Base-by-base conservation (phyloP, 2,329 filamentous ascomycete species). In the Myriosclerotinia scirpicola region DNA sequence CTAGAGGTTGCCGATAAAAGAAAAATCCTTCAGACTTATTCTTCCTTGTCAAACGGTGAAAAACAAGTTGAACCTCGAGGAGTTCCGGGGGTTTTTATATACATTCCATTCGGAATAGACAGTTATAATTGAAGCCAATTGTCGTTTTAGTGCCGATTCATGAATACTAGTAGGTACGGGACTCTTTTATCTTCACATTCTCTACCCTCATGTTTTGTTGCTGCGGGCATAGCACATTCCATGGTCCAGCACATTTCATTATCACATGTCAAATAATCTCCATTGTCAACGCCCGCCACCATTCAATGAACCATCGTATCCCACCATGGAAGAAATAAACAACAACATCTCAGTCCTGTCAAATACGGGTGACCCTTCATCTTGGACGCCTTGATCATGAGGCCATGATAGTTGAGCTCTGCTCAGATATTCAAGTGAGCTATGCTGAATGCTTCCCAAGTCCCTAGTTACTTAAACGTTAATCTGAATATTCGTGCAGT, bases 221-320 rank as follows among this genome's bases (percentile, higher is more conserved):
- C 22, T 48, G 12, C 30, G n/a, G 34, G 17, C 44, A 48, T 34
- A 22, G 34, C 42, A 26, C 56, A 60, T 60, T 60, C 56, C 42
- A 26, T 26, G 3, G 56, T 12, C 34, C 56, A 60, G 30, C 30
- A 50, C 26, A 26, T 26, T 60, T 50, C 22, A 38, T 44, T 50
- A 38, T 60, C 56, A 60, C 56, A 60, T 60, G 56, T 50, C 26
- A 60, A 50, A 48, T 60, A 14, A 26, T 60, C 20, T 42, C 30
- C 20, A 48, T 22, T 22, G 26, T 36, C 14, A 50, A 48, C 42
- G 34, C 56, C 44, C 12, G 20, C 56, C 44, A 50, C 44, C 30
- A 60, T 59, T 46, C 55, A 46, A 34, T 11, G 42, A 60, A 48
- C 56, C 56, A 48, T 15, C 26, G 15, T 46, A 15, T 7, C 30